A percentile compares a stretch with the other conserved stretches of the same genome.
Conservation (phyloP, 2,329 filamentous ascomycete species). For the Gnomoniopsis smithogilvyi region DNA sequence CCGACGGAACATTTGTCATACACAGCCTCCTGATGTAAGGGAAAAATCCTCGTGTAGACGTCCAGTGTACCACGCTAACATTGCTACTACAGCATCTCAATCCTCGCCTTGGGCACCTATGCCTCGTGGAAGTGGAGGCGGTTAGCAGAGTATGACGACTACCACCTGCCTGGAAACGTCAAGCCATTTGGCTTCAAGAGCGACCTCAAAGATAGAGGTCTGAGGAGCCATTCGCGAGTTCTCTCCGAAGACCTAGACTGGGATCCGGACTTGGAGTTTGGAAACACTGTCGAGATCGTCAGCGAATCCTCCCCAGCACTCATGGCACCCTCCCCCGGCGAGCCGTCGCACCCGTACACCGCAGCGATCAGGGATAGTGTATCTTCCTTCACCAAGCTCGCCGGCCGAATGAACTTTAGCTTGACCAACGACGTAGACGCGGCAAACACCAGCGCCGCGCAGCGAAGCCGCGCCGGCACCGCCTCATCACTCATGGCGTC, state of each 20-base stretch:
- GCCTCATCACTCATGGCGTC: slow-evolving; percentile 13
- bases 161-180: slow-evolving; percentile 45
- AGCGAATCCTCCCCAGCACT: slow-evolving; percentile 11
- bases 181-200: slow-evolving; percentile 44
- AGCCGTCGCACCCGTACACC: slow-evolving; percentile 4
- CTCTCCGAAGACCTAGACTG: slow-evolving; percentile 19
- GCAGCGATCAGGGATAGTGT: neutral
- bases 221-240: slow-evolving; percentile 2
- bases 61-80: slow-evolving; percentile 9
- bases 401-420: slow-evolving; percentile 14
- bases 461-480: slow-evolving; percentile 11
- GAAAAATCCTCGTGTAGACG: neutral
- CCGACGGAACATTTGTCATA: slow-evolving; percentile 44
- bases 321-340: slow-evolving; percentile 7
- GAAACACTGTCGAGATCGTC: slow-evolving; percentile 22
- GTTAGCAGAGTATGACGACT: slow-evolving; percentile 46
- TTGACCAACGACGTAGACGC: neutral
- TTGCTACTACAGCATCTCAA: slow-evolving; percentile 33
- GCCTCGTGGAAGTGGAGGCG: slow-evolving; percentile 45
- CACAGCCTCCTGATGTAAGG: slow-evolving; percentile 48
- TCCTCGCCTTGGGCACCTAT: slow-evolving; percentile 43
- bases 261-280: slow-evolving; percentile 22
- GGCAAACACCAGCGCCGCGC: neutral
- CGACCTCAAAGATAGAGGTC: slow-evolving; percentile 10
- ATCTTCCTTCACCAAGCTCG: slow-evolving; percentile 13